A percentile compares a stretch with the other conserved stretches of the same genome.
These are phyloP conservation scores for Pythium guiyangense DNA, from an alignment of 352 stramenopile species.

Conservation along the genomic window DNA sequence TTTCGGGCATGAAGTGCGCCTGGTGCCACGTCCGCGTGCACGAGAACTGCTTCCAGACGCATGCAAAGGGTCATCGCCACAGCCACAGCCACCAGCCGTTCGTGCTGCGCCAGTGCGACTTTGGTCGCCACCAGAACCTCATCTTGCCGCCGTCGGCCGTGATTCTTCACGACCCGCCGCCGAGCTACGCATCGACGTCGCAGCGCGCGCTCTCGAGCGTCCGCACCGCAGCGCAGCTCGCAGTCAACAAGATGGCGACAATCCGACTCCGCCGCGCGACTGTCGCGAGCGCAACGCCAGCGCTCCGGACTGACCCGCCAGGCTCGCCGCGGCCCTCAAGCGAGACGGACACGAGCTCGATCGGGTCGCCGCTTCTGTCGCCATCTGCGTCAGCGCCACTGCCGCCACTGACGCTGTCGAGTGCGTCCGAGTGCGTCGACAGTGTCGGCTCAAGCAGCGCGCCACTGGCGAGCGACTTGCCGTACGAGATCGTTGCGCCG, in stretches of 20 bases:
- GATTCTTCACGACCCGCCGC: conserved; percentile 26
- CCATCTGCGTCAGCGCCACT: conserved; percentile 2
- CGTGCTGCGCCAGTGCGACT: conserved; percentile 60
- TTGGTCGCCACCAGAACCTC: conserved; percentile 57
- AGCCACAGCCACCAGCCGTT: background rate
- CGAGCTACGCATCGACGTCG: conserved; percentile 40
- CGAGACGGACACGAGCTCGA: conserved; percentile 2
- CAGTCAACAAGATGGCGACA: conserved; percentile 70
- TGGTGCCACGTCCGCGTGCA: conserved; percentile 82
- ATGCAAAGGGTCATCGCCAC: conserved; percentile 17
- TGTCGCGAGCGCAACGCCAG: conserved; percentile 10
- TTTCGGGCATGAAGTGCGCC: conserved; percentile 75
- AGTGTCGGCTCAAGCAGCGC: background rate
- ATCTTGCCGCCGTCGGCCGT: conserved; percentile 66
- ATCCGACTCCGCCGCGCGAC: conserved; percentile 50
- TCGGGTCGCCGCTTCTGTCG: conserved; percentile 6
- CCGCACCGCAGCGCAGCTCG: conserved; percentile 53
- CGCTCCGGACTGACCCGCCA: background rate
- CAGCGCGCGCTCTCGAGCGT: conserved; percentile 69
- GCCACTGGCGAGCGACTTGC: conserved; percentile 16
- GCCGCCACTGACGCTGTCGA: background rate
- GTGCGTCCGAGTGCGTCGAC: background rate
- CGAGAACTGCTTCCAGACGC: conserved; percentile 64
- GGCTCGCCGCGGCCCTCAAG: conserved; percentile 8
- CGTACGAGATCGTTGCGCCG: conserved; percentile 53